Percentiles rank a stretch among this genome's conserved stretches.
These are phyloP conservation scores for Phytophthora palmivora DNA, from an alignment of 352 stramenopile genomes.

Conservation along the genomic window DNA sequence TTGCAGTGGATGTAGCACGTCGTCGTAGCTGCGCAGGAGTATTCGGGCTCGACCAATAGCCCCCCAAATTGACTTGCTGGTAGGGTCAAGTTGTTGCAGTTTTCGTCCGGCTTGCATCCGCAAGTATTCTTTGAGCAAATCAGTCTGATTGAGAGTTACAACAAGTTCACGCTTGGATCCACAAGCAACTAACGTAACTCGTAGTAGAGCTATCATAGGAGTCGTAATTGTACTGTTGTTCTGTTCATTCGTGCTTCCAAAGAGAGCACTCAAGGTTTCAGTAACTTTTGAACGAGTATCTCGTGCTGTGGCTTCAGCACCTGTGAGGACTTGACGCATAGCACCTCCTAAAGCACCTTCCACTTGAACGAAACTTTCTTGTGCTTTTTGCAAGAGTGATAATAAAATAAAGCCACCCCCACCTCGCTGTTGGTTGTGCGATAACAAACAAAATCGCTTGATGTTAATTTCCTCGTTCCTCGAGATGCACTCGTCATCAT, in stretches of 20 bases:
- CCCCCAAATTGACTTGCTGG: conserved; percentile 32
- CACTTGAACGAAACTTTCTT: conserved; percentile 29
- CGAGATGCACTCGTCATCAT: conserved; percentile 30
- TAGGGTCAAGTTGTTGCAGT: conserved; percentile 45
- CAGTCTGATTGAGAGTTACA: conserved; percentile 25
- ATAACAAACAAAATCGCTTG: conserved; percentile 37
- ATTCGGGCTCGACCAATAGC: conserved; percentile 22
- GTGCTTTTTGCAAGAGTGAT: conserved; percentile 30
- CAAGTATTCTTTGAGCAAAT: conserved; percentile 56
- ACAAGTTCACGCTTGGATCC: conserved; percentile 47
- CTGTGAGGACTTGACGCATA: conserved; percentile 60
- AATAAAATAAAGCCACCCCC: conserved; percentile 63
- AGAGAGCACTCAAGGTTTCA: conserved; percentile 16
- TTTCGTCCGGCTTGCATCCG: conserved; percentile 33
- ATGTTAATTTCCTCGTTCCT: conserved; percentile 64
- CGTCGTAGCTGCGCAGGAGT: conserved; percentile 24
- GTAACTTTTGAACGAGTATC: background rate
- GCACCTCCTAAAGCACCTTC: conserved; percentile 49
- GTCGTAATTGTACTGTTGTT: background rate
- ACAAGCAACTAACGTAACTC: conserved; percentile 40
- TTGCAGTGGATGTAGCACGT: background rate
- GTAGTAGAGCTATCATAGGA: conserved; percentile 31
- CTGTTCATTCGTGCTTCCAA: conserved; percentile 8
- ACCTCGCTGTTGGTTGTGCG: conserved; percentile 23
- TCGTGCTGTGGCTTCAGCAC: conserved; percentile 41